Evolutionary conservation across 1,139 yeast species (phyloP).

Genomic region (Scheffersomyces quercinus): DNA sequence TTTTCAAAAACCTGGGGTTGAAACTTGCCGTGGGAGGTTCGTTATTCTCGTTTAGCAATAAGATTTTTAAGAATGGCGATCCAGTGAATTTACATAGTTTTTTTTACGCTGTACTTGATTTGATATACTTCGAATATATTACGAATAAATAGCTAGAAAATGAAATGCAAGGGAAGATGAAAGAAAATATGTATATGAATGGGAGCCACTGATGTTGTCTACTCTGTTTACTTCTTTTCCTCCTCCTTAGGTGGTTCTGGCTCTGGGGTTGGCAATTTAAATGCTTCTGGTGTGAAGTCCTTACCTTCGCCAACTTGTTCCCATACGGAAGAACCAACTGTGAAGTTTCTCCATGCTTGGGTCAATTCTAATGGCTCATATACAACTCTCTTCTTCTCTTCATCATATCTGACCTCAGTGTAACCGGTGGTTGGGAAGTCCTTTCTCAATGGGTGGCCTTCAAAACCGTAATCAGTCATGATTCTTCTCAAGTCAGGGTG

Average conservation of each 20-base stretch:
- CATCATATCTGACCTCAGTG: slow-evolving; percentile 87
- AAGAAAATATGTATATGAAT: no score
- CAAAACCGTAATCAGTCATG: slow-evolving; percentile 90
- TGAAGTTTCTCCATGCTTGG: slow-evolving; percentile 89
- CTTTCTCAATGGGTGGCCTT: slow-evolving; percentile 88
- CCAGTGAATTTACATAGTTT: no score
- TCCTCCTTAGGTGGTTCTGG: slow-evolving; percentile 65
- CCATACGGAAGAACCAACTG: slow-evolving; percentile 88
- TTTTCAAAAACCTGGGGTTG: no score
- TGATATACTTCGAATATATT: no score
- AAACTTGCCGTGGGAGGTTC: no score
- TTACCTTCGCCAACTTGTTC: slow-evolving; percentile 89
- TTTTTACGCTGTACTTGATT: no score
- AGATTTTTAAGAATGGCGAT: no score
- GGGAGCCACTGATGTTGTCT: background rate
- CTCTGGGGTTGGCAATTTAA: slow-evolving; percentile 80
- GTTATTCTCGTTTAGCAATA: no score
- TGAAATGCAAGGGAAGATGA: no score
- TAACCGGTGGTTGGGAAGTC: slow-evolving; percentile 93
- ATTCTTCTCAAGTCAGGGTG: slow-evolving; percentile 91
- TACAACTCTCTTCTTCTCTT: slow-evolving; percentile 85
- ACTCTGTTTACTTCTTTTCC: slow-evolving; percentile 22
- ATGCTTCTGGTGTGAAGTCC: slow-evolving; percentile 77
- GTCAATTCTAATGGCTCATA: slow-evolving; percentile 89
- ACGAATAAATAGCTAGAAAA: no score